phyloP scores from a whole-genome alignment of 2,329 filamentous ascomycete species.

The Xylariales sp. region DNA sequence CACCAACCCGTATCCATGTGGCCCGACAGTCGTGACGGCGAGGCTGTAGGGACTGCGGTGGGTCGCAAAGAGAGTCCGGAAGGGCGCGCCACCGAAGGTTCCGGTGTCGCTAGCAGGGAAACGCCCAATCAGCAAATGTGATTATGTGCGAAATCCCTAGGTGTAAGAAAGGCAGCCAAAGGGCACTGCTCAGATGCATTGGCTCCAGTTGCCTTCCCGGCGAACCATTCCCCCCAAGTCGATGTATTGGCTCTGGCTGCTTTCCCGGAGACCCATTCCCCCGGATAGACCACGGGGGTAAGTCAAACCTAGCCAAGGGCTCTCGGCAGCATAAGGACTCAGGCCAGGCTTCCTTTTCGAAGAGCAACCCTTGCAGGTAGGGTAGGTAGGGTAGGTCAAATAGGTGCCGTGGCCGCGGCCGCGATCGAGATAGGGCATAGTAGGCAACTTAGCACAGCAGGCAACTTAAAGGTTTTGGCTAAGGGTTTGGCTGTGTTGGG shows the following conservation, averaged over 20 bases:
- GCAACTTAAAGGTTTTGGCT: not conserved
- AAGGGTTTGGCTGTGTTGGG: not conserved
- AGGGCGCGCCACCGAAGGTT: conserved; percentile 11
- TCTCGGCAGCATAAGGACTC: conserved; percentile 9
- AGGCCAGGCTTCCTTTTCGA: conserved; percentile 2
- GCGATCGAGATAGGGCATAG: conserved; percentile 12
- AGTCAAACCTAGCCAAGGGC: not conserved
- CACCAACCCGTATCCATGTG: not conserved
- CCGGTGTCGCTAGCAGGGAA: not conserved
- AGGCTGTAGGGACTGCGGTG: conserved; percentile 18
- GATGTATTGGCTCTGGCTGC: conserved; percentile 6
- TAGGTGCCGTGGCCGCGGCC: conserved; percentile 4
- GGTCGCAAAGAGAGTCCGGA: not conserved
- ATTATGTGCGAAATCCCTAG: not conserved
- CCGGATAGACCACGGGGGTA: not conserved
- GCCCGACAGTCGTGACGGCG: not conserved
- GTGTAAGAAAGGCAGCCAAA: conserved; percentile 31
- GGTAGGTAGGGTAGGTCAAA: not conserved
- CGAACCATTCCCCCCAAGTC: conserved; percentile 11
- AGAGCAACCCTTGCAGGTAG: not conserved
- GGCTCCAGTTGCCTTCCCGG: conserved; percentile 25
- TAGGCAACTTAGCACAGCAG: conserved; percentile 3
- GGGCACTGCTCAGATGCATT: conserved; percentile 18
- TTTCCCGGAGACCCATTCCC: conserved; percentile 4
- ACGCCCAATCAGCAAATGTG: conserved; percentile 22